phyloP scores from a whole-genome alignment of 345 rosid genomes.

The Populus alba region DNA sequence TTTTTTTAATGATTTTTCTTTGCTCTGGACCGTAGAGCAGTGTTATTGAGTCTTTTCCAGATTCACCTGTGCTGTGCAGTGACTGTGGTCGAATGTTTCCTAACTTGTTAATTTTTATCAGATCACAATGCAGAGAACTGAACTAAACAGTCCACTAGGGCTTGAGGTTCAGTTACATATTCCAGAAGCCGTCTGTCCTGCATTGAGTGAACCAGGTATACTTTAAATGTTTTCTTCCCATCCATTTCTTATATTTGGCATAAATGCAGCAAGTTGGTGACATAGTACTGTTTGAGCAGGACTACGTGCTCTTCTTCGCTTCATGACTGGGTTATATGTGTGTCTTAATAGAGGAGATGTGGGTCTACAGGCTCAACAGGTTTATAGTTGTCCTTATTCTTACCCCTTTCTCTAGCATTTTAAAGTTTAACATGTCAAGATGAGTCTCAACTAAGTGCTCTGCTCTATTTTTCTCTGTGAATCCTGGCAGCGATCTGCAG shows the following conservation, averaged over 20 bases:
- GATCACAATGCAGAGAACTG: constrained; percentile 97
- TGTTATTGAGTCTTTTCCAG: constrained; percentile 11
- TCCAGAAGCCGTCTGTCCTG: constrained; percentile 96
- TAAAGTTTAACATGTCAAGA: not conserved
- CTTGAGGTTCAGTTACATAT: constrained; percentile 97
- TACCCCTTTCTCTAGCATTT: not conserved
- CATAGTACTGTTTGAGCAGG: constrained; percentile 47
- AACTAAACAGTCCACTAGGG: constrained; percentile 82
- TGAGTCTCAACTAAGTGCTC: constrained; percentile 4
- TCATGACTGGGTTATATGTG: constrained; percentile 84
- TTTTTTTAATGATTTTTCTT: constrained; percentile 15
- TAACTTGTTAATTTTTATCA: constrained; percentile 38
- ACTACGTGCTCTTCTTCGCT: constrained; percentile 95
- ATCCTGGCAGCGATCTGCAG: constrained; percentile 59
- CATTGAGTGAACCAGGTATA: constrained; percentile 96
- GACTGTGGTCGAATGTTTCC: not conserved
- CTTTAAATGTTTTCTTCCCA: not conserved
- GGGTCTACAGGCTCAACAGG: constrained; percentile 86
- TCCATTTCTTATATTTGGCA: not conserved
- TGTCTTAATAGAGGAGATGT: constrained; percentile 84
- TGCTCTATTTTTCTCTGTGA: constrained; percentile 25
- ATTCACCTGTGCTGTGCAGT: constrained; percentile 4
- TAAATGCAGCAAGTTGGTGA: constrained; percentile 7
- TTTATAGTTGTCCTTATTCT: constrained; percentile 20
- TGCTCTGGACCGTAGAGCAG: constrained; percentile 3